Percentiles rank a stretch among this genome's conserved stretches.
Evolutionary conservation across 2,329 filamentous ascomycete species (phyloP).

Genomic region (Ceratocystis huliohia): DNA sequence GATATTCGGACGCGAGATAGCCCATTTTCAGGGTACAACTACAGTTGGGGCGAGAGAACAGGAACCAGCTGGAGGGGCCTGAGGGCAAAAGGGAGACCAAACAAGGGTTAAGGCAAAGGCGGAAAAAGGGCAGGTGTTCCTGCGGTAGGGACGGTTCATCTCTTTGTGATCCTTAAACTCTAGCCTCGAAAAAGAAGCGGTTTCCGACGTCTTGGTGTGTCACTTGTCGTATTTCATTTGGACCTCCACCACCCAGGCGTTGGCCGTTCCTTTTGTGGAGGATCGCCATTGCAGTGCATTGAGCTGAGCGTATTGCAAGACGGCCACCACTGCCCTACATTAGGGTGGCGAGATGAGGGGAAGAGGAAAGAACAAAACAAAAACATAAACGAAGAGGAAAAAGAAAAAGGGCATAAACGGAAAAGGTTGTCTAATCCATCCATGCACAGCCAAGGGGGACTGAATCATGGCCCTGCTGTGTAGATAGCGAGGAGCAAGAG

Average conservation of each 20-base stretch:
- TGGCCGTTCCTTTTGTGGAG: background rate
- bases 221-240: background rate
- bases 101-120: background rate
- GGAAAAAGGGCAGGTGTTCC: background rate
- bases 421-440: background rate
- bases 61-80: no score
- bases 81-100: background rate
- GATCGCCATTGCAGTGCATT: conserved; percentile 3
- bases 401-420: background rate
- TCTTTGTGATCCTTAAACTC: background rate
- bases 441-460: conserved; percentile 4
- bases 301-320: conserved; percentile 2
- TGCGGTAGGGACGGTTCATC: conserved; percentile 6
- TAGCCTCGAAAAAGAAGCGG: background rate
- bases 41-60: background rate
- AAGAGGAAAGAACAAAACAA: background rate
- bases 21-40: background rate
- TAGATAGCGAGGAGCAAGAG: background rate
- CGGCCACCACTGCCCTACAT: background rate
- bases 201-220: background rate
- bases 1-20: background rate
- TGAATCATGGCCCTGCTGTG: background rate
- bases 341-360: background rate
- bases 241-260: background rate
- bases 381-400: background rate